Percentiles rank a stretch among this genome's conserved stretches.
Conservation (phyloP, 352 stramenopile genomes). For the Phytophthora tubulina region DNA sequence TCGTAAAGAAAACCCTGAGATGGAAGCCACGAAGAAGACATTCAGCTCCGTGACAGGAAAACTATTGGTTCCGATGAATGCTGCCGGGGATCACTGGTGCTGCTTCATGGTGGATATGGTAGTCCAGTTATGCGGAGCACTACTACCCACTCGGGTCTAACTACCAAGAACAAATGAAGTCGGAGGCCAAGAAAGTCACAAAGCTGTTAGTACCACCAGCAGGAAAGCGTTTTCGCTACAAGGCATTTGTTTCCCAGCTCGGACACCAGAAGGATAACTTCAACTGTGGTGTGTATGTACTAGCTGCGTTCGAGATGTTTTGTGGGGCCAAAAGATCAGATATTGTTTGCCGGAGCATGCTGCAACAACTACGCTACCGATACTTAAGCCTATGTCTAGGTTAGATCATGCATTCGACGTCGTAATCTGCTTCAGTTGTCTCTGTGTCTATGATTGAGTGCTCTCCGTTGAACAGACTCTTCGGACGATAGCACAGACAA, state of each 20-base stretch:
- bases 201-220: background rate
- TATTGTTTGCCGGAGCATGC: background rate
- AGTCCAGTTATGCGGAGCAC: background rate
- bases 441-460: too few relatives aligned
- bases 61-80: background rate
- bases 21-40: background rate
- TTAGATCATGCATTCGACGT: too few relatives aligned
- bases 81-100: background rate
- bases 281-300: background rate
- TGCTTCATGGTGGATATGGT: background rate
- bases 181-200: background rate
- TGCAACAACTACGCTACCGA: background rate
- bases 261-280: background rate
- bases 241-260: background rate
- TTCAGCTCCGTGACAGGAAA: background rate
- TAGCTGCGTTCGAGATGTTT: background rate
- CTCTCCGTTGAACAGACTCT: too few relatives aligned
- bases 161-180: background rate
- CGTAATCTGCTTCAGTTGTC: too few relatives aligned
- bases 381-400: background rate
- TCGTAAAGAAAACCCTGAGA: background rate
- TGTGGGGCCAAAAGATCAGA: background rate
- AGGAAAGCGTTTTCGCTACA: background rate
- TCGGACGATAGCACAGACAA: too few relatives aligned
- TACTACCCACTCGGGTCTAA: background rate